A percentile compares a stretch with the other conserved stretches of the same genome.
phyloP scores from a whole-genome alignment of 768 basidiomycete genomes.

The Tylopilus sp. region DNA sequence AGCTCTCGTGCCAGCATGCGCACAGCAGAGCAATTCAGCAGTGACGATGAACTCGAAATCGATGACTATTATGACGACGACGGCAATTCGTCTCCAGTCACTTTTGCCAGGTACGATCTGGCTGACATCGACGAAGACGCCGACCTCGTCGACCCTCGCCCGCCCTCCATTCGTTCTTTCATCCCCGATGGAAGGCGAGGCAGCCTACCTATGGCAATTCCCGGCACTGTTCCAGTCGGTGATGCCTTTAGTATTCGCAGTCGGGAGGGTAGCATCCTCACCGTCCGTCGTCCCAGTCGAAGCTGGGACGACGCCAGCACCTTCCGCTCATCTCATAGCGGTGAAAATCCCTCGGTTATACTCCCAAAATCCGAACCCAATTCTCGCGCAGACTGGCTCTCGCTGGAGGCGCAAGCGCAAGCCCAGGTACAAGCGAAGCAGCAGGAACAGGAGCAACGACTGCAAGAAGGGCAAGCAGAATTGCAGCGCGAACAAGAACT shows the following conservation, averaged over 20 bases:
- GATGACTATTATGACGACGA: slow-evolving; percentile 32
- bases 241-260: slow-evolving; percentile 36
- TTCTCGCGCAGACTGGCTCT: slow-evolving; percentile 48
- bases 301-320: slow-evolving; percentile 49
- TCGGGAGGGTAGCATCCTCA: slow-evolving; percentile 56
- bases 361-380: slow-evolving; percentile 48
- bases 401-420: slow-evolving; percentile 42
- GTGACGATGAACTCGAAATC: slow-evolving; percentile 47
- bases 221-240: slow-evolving; percentile 30
- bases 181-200: slow-evolving; percentile 39
- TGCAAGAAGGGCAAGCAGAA: background rate
- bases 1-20: slow-evolving; percentile 33
- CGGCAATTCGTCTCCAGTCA: slow-evolving; percentile 36
- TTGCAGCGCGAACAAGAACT: background rate
- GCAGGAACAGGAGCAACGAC: slow-evolving; percentile 3
- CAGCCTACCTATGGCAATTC: slow-evolving; percentile 62
- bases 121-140: slow-evolving; percentile 31
- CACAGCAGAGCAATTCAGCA: slow-evolving; percentile 39
- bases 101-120: slow-evolving; percentile 41
- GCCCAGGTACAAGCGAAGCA: slow-evolving; percentile 34
- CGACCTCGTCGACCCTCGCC: slow-evolving; percentile 24
- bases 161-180: slow-evolving; percentile 23
- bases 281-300: slow-evolving; percentile 57
- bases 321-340: slow-evolving; percentile 17
- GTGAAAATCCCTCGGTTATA: slow-evolving; percentile 19